Percentiles rank a stretch among this genome's conserved stretches.
Evolutionary conservation across 1,284 basidiomycete species (phyloP).

Genomic region (Gymnopus androsaceus): DNA sequence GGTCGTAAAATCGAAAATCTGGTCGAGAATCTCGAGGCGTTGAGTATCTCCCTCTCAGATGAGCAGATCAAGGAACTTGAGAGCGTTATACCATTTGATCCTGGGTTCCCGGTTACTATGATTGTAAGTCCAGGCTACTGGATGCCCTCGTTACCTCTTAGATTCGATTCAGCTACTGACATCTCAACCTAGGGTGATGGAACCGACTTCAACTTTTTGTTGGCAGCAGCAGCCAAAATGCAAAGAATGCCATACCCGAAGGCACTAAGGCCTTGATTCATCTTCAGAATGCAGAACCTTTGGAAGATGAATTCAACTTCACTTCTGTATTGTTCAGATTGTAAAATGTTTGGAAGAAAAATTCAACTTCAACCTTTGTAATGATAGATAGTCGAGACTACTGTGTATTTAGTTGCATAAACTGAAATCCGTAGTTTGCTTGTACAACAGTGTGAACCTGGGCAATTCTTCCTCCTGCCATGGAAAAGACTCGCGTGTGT

Average conservation of each 20-base stretch:
- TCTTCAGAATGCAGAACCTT: too few relatives aligned
- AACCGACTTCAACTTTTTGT: constrained; percentile 1
- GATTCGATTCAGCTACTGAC: background rate
- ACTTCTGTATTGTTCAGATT: too few relatives aligned
- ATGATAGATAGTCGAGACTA: too few relatives aligned
- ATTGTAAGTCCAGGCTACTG: constrained; percentile 15
- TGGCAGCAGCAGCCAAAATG: constrained; percentile 1
- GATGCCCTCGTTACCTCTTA: too few relatives aligned
- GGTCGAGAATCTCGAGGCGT: constrained; percentile 13
- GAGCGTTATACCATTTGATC: constrained; percentile 18
- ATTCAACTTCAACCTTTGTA: too few relatives aligned
- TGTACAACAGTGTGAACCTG: too few relatives aligned
- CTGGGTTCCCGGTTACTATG: constrained; percentile 21
- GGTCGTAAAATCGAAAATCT: constrained; percentile 13
- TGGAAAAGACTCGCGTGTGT: too few relatives aligned
- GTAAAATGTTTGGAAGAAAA: too few relatives aligned
- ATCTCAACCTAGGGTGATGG: constrained; percentile 4
- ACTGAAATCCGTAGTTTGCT: too few relatives aligned
- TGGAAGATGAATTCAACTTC: too few relatives aligned
- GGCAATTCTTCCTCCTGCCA: too few relatives aligned
- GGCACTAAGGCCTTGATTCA: constrained; percentile 2
- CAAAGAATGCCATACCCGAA: background rate
- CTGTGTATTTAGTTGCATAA: too few relatives aligned
- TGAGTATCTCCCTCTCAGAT: constrained; percentile 8
- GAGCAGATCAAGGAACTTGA: constrained; percentile 12